Conservation (phyloP, 2,329 filamentous ascomycete species). For the Scedosporium minutisporum region DNA sequence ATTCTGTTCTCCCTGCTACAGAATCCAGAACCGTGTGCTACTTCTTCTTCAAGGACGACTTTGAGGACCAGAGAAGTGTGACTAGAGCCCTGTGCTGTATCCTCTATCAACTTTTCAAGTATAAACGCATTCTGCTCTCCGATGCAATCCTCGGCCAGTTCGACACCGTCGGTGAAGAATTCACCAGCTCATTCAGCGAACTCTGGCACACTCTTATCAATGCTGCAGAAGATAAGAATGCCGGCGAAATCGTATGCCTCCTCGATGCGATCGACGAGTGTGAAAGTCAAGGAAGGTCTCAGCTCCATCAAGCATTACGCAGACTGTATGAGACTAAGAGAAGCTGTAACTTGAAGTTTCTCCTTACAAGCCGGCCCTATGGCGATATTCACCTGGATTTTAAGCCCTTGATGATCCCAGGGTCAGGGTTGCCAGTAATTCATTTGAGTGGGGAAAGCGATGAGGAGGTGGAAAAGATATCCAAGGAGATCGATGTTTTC, state of each 20-base stretch:
- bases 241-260: constrained; percentile 22
- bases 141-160: constrained; percentile 8
- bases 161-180: constrained; percentile 10
- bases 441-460: constrained; percentile 13
- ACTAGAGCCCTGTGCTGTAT: constrained; percentile 23
- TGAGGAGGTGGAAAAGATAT: constrained; percentile 10
- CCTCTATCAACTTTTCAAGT: constrained; percentile 26
- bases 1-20: constrained; percentile 15
- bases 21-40: constrained; percentile 21
- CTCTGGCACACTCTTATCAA: constrained; percentile 22
- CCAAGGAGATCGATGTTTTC: constrained; percentile 13
- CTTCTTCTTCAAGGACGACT: constrained; percentile 36
- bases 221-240: constrained; percentile 8
- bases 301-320: not conserved
- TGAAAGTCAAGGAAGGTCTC: constrained; percentile 9
- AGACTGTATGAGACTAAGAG: not conserved
- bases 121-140: constrained; percentile 15
- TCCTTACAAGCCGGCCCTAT: constrained; percentile 23
- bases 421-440: constrained; percentile 8
- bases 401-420: constrained; percentile 4
- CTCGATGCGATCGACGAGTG: constrained; percentile 34
- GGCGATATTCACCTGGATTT: constrained; percentile 14
- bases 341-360: constrained; percentile 21
- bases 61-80: constrained; percentile 21
- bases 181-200: constrained; percentile 14